Base-by-base conservation (phyloP, 2,329 filamentous ascomycete genomes). In the Incumbomyces lentus region DNA sequence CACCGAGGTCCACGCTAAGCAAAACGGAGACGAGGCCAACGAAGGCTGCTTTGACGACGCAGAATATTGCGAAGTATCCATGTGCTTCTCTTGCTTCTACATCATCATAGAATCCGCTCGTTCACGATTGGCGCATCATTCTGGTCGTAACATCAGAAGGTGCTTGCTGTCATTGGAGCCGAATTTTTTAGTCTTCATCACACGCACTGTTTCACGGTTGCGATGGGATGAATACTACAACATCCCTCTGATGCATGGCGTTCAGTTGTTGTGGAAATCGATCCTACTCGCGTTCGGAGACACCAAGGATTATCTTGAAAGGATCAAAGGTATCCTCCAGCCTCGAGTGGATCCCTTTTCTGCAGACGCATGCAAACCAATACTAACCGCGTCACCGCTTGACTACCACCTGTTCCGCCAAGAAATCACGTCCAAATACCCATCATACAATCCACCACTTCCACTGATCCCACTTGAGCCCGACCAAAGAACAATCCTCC, bases 341-440 rank as follows among this genome's bases (percentile, higher is more conserved):
- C 68, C 68, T 10, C 52, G 59, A 29, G 75, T 75, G 44, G 81
- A 87, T 54, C 57, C 67, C 71, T 51, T 67, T 64, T 34, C 80
- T 81, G 56, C 77, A 79, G 42, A 82, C 84, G 55, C 82, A 82
- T n/a, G 72, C 22, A 54, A 55, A 33, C 56, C 56, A 11, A 48
- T 85, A 37, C 90, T 98, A 50, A 94, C 86, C 1, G 90, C 92
- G 3, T 95, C 90, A 1, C 92, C 92, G 3, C 70, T 98, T 10
- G 92, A 98, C 60, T 98, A 98, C 60, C 90, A 98, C 61, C 76
- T 89, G 17, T 98, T 98, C 61, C 82, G 92, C 31, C 90, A 95
- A 63, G 92, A 98, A 63, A 90, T 98, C 49, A 93, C 84, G 13
- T 95, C 90, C 2, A 98, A 98, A 66, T 98, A 98, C 62, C 92